Percentiles rank a stretch among this genome's conserved stretches.
Evolutionary conservation across 1,284 basidiomycete species (phyloP).

Genomic region (Pyrrhoderma lamaoense): DNA sequence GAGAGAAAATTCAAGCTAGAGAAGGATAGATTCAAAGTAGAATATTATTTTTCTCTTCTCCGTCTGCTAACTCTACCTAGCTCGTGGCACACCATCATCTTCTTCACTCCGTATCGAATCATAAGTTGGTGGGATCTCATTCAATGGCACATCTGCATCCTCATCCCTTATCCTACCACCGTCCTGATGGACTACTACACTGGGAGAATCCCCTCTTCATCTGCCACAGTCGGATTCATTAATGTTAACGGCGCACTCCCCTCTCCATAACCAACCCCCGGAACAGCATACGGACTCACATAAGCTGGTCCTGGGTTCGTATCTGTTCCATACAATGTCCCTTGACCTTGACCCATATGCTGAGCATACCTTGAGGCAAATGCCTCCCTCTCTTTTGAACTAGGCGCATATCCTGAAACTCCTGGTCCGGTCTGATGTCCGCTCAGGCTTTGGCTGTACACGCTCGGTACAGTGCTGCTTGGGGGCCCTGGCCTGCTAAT

Average conservation of each 20-base stretch:
- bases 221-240: conserved; percentile 2
- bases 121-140: conserved; percentile 20
- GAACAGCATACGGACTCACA: too few relatives aligned
- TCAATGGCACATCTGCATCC: conserved; percentile 9
- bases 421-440: background rate
- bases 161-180: conserved; percentile 16
- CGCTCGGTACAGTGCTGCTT: background rate
- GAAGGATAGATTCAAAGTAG: too few relatives aligned
- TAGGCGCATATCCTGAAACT: background rate
- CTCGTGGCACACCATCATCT: background rate
- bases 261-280: background rate
- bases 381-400: conserved; percentile 18
- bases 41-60: too few relatives aligned
- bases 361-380: conserved; percentile 13
- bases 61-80: too few relatives aligned
- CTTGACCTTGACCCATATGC: conserved; percentile 5
- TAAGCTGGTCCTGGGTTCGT: too few relatives aligned
- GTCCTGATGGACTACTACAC: conserved; percentile 19
- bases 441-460: background rate
- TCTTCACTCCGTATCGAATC: conserved; percentile 13
- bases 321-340: background rate
- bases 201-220: background rate
- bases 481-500: background rate
- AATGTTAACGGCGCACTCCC: conserved; percentile 9
- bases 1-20: too few relatives aligned